phyloP scores from a whole-genome alignment of 83 land plant species.

The Diphasiastrum complanatum region DNA sequence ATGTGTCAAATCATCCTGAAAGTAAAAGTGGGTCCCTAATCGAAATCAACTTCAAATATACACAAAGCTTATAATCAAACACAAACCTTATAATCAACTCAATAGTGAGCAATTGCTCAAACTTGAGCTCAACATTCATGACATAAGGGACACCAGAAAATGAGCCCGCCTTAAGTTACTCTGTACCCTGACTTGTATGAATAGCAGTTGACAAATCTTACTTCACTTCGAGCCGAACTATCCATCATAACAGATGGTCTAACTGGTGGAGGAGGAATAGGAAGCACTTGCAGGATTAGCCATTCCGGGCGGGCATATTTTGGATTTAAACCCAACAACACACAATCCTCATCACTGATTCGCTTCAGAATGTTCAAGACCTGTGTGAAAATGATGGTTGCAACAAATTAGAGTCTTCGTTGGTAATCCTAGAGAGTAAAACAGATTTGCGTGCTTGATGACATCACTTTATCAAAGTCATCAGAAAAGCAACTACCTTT shows the following conservation, averaged over 20 bases:
- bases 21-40: neutral
- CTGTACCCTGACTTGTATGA: no score
- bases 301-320: slow-evolving; percentile 98
- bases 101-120: neutral
- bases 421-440: no score
- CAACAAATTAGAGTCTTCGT: neutral
- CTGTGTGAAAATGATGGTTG: slow-evolving; percentile 20
- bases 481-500: slow-evolving; percentile 42
- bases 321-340: slow-evolving; percentile 76
- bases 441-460: neutral
- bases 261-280: slow-evolving; percentile 97
- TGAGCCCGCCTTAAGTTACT: no score
- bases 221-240: slow-evolving; percentile 93
- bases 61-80: neutral
- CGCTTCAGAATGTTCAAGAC: slow-evolving; percentile 82
- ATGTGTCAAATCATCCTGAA: slow-evolving; percentile 95
- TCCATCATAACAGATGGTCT: slow-evolving; percentile 99
- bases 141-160: no score
- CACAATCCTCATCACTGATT: slow-evolving; percentile 83
- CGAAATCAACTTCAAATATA: neutral
- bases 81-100: neutral
- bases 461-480: slow-evolving; percentile 1
- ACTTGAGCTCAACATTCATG: no score
- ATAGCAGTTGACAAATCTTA: slow-evolving; percentile 25
- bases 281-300: slow-evolving; percentile 98